Evolutionary conservation across 768 basidiomycete genomes (phyloP).

Genomic region (Thelephora ganbajun): DNA sequence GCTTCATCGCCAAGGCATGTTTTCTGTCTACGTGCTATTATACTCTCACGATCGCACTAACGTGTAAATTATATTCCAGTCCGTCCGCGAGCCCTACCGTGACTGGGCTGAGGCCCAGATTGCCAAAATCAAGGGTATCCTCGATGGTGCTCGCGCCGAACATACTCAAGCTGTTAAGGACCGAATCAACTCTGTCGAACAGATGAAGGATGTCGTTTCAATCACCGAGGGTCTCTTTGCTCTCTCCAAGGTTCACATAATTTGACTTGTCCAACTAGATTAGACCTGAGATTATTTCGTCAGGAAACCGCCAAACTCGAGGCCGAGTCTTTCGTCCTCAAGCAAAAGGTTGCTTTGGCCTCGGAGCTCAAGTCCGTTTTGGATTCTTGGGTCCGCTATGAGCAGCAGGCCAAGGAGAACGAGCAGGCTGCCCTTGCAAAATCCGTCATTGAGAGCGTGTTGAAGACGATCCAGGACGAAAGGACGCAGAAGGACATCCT

Average conservation of each 20-base stretch:
- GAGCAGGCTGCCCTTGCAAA: conserved; percentile 89
- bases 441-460: conserved; percentile 79
- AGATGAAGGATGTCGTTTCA: conserved; percentile 92
- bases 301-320: conserved; percentile 91
- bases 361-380: conserved; percentile 87
- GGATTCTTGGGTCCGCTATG: conserved; percentile 96
- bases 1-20: conserved; percentile 63
- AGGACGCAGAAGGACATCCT: conserved; percentile 83
- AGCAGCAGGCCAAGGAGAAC: conserved; percentile 92
- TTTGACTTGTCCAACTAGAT: not conserved
- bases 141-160: conserved; percentile 69
- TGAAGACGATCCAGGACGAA: conserved; percentile 71
- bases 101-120: conserved; percentile 90
- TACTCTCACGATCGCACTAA: not conserved
- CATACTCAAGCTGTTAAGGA: conserved; percentile 91
- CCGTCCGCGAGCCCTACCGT: conserved; percentile 74
- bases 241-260: conserved; percentile 61
- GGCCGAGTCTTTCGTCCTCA: conserved; percentile 76
- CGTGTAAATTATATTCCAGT: conserved; percentile 23
- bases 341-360: conserved; percentile 78
- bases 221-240: conserved; percentile 85
- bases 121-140: conserved; percentile 65
- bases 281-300: not conserved
- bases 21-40: not conserved
- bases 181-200: conserved; percentile 80